These are phyloP conservation scores for Volutella citrinella DNA, from an alignment of 2,329 filamentous ascomycete genomes.

Conservation along the genomic window DNA sequence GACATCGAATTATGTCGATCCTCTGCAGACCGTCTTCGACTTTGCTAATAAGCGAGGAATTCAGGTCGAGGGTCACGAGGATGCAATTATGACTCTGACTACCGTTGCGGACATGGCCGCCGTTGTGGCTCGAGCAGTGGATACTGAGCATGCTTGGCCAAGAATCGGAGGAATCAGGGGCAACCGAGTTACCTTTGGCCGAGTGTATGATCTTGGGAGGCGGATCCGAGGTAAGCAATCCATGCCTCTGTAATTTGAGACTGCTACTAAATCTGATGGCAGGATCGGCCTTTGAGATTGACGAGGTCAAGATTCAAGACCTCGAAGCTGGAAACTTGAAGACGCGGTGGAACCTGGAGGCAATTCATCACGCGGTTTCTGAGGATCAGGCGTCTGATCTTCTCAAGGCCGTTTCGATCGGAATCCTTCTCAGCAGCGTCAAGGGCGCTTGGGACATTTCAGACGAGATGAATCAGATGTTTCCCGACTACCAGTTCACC, in stretches of 20 bases:
- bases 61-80: constrained; percentile 37
- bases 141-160: constrained; percentile 42
- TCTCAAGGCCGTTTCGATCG: constrained; percentile 26
- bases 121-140: constrained; percentile 38
- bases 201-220: constrained; percentile 36
- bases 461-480: constrained; percentile 42
- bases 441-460: constrained; percentile 37
- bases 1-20: constrained; percentile 40
- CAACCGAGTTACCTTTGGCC: constrained; percentile 27
- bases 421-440: constrained; percentile 33
- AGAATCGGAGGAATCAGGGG: constrained; percentile 38
- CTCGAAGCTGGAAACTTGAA: constrained; percentile 14
- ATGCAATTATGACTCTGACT: constrained; percentile 40
- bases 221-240: constrained; percentile 38
- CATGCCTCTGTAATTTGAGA: background rate
- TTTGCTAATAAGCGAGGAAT: constrained; percentile 39
- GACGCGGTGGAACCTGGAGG: constrained; percentile 13
- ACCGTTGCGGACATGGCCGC: constrained; percentile 39
- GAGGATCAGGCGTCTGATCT: constrained; percentile 19
- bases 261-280: background rate
- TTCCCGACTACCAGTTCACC: constrained; percentile 43
- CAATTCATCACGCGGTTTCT: constrained; percentile 16
- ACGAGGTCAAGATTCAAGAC: constrained; percentile 15
- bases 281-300: constrained; percentile 14
- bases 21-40: constrained; percentile 35